These are phyloP conservation scores for Aspergillus quadrilineatus DNA, from an alignment of 2,329 filamentous ascomycete genomes.

Conservation along the genomic window DNA sequence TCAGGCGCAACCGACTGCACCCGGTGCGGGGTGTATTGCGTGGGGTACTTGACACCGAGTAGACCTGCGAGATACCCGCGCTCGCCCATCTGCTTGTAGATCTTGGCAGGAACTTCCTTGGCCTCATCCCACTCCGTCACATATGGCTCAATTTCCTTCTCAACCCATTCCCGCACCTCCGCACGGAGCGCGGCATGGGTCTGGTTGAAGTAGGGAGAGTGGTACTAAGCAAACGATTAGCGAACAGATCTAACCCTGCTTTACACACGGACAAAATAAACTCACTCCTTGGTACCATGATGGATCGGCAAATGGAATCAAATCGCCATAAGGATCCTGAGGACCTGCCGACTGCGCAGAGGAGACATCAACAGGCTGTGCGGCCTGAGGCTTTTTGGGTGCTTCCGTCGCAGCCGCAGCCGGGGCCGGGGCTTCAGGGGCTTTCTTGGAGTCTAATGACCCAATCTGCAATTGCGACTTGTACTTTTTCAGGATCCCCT, in stretches of 20 bases:
- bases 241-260: background rate
- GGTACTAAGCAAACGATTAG: slow-evolving; percentile 60
- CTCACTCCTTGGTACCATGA: slow-evolving; percentile 91
- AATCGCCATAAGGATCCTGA: slow-evolving; percentile 78
- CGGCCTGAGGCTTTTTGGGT: slow-evolving; percentile 53
- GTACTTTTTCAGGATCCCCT: slow-evolving; percentile 62
- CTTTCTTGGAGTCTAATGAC: slow-evolving; percentile 84
- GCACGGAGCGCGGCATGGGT: slow-evolving; percentile 85
- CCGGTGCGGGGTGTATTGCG: slow-evolving; percentile 67
- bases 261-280: slow-evolving; percentile 16
- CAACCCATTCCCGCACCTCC: slow-evolving; percentile 90
- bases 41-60: slow-evolving; percentile 75
- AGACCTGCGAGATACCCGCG: slow-evolving; percentile 89
- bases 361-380: slow-evolving; percentile 45
- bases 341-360: slow-evolving; percentile 63
- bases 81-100: slow-evolving; percentile 95
- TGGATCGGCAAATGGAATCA: slow-evolving; percentile 89
- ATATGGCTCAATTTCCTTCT: slow-evolving; percentile 82
- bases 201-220: slow-evolving; percentile 96
- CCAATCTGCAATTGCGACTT: slow-evolving; percentile 60
- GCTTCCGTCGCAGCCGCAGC: slow-evolving; percentile 47
- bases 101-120: slow-evolving; percentile 79
- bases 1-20: slow-evolving; percentile 78
- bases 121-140: slow-evolving; percentile 97
- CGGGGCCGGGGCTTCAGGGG: slow-evolving; percentile 51